Evolutionary conservation across 768 basidiomycete genomes (phyloP).

Genomic region (Dacryopinax primogenitus): DNA sequence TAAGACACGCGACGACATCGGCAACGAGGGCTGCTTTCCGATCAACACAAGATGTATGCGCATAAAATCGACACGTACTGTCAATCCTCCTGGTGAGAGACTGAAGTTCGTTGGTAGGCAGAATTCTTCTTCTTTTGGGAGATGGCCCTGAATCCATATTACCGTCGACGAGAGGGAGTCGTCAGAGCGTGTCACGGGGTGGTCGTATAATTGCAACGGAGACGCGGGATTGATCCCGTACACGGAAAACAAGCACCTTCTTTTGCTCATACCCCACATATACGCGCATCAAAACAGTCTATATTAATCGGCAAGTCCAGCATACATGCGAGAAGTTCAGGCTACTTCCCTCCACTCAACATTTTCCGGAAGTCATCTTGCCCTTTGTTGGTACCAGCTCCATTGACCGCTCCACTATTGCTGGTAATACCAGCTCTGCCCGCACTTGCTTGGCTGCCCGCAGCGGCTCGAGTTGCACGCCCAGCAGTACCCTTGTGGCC

Average conservation of each 20-base stretch:
- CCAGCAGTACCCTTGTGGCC: slow-evolving; percentile 37
- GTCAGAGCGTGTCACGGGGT: not conserved
- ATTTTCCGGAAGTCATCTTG: slow-evolving; percentile 84
- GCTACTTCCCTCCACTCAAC: slow-evolving; percentile 29
- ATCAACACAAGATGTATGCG: not conserved
- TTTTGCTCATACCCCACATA: not conserved
- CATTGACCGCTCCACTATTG: slow-evolving; percentile 8
- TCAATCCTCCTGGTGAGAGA: not conserved
- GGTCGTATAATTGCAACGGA: not conserved
- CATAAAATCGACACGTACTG: not conserved
- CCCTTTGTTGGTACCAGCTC: slow-evolving; percentile 20
- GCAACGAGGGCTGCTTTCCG: not conserved
- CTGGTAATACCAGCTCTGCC: no score
- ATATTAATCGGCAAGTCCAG: not conserved
- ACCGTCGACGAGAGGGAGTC: not conserved
- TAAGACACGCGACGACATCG: not conserved
- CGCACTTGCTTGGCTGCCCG: no score
- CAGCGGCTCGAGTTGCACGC: slow-evolving; percentile 19
- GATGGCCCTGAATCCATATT: not conserved
- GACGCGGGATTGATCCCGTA: no score
- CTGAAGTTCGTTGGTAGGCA: not conserved
- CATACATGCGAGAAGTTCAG: not conserved
- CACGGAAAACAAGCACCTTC: no score
- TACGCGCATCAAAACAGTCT: not conserved
- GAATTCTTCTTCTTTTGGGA: not conserved